Evolutionary conservation across 78 protist species (phyloP).

Genomic region (Neovahlkampfia damariscottae): DNA sequence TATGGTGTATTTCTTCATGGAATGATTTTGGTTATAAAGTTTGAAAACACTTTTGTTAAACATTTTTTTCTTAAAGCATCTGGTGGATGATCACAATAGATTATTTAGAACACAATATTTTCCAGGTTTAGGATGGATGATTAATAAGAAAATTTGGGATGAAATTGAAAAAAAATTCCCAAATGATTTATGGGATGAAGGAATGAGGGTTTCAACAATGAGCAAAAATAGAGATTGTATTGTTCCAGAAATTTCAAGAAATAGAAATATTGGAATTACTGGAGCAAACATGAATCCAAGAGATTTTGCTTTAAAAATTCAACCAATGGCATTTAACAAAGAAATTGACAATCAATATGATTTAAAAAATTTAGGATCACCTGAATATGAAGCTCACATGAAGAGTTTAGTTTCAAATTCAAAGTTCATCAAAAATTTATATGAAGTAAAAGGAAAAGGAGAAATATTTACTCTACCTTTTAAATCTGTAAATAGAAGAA

Average conservation of each 20-base stretch:
- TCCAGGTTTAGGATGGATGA: conserved; percentile 63
- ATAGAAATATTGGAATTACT: conserved; percentile 25
- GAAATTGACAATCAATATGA: no score
- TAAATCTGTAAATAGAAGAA: no score
- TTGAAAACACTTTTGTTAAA: no score
- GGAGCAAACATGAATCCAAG: conserved; percentile 1
- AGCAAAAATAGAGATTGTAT: conserved; percentile 21
- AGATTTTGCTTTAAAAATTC: no score
- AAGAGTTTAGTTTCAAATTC: no score
- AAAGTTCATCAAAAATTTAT: no score
- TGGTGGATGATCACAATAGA: not conserved
- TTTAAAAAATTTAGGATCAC: no score
- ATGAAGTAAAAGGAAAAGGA: no score
- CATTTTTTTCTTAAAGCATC: not conserved
- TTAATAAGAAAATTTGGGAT: conserved; percentile 14
- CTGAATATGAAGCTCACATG: no score
- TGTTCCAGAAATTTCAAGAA: conserved; percentile 25
- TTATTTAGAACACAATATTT: conserved; percentile 30
- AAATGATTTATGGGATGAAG: conserved; percentile 34
- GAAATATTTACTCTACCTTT: no score
- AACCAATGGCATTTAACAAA: no score
- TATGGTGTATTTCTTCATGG: conserved; percentile 51
- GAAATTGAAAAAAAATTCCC: conserved; percentile 19
- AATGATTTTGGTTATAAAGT: conserved; percentile 65
- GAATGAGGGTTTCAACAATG: conserved; percentile 24